Percentiles rank a stretch among this genome's conserved stretches.
Evolutionary conservation across 139 green algal species (phyloP).

Genomic region (Chlamydomonas sphaeroides): DNA sequence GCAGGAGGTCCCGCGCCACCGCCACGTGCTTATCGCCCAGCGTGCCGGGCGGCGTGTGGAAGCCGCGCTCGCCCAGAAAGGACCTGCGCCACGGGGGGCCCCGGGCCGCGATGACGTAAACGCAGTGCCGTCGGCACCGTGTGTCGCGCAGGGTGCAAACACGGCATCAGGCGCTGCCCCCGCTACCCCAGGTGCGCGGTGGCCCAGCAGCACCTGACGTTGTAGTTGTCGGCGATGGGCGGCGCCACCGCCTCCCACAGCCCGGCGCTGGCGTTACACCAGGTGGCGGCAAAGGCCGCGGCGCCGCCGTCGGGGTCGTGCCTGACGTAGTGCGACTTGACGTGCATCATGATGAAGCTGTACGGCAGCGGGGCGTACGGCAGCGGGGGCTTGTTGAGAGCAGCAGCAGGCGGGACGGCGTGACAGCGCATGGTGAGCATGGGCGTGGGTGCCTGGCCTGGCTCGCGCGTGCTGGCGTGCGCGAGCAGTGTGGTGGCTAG

Average conservation of each 20-base stretch:
- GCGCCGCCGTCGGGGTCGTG: neutral
- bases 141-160: neutral
- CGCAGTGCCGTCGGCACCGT: neutral
- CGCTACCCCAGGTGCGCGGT: no score
- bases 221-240: slow-evolving; percentile 28
- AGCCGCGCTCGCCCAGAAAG: slow-evolving; percentile 22
- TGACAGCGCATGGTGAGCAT: no score
- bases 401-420: no score
- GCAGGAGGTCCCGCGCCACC: neutral
- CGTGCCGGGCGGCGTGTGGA: neutral
- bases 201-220: neutral
- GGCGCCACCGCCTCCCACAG: neutral
- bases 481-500: no score
- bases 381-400: neutral
- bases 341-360: neutral
- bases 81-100: neutral
- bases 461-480: no score
- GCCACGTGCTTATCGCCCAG: neutral
- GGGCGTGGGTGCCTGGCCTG: no score
- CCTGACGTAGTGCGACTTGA: neutral
- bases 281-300: neutral
- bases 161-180: neutral
- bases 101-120: no score
- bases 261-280: neutral
- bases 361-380: neutral